Evolutionary conservation across 257 asterid genomes (phyloP), one percentile per base, ranked within the genome.

Genomic region (Capsicum baccatum): DNA sequence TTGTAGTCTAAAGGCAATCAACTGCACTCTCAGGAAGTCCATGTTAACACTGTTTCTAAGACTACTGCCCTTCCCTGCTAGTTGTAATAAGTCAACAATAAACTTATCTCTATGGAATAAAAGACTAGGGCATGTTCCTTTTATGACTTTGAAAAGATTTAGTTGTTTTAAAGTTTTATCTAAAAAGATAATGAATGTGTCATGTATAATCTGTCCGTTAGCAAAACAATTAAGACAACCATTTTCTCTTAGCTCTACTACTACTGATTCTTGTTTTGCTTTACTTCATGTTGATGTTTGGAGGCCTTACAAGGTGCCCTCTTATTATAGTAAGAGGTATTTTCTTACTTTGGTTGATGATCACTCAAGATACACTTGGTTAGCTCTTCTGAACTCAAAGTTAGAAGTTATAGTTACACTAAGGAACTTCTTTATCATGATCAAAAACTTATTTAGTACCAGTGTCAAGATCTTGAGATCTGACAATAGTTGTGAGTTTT

Each of bases 141-240:
- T n/a, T 8, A 5, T 1, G 3, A 60, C 67, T 9, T 1, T n/a
- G 3, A n/a, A 0, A 1, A 60, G 3, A 3, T 0, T 60, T 4
- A 21, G 6, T 7, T 59, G 0, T 59, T 59, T 59, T 9, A 39
- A 4, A 2, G 44, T 2, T 39, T 3, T 39, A 39, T 39, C 44
- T 3, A 5, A 39, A 0, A 39, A 39, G 0, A 3, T 2, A 39
- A 4, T 4, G 5, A 4, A 4, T 44, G 48, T 0, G 5, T 0
- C 11, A 8, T 60, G 14, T 21, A 60, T 6, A 3, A 0, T 60
- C 1, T 60, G 67, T 60, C 67, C 6, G 1, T 0, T 60, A 2
- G 67, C 6, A 3, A 60, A 60, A 9, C 14, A 60, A 0, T n/a
- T 37, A 9, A 60, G 67, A n/a, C 35, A 8, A 0, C 0, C 14